Base-by-base conservation (phyloP, 2,329 filamentous ascomycete genomes). In the Botrytis galanthina region DNA sequence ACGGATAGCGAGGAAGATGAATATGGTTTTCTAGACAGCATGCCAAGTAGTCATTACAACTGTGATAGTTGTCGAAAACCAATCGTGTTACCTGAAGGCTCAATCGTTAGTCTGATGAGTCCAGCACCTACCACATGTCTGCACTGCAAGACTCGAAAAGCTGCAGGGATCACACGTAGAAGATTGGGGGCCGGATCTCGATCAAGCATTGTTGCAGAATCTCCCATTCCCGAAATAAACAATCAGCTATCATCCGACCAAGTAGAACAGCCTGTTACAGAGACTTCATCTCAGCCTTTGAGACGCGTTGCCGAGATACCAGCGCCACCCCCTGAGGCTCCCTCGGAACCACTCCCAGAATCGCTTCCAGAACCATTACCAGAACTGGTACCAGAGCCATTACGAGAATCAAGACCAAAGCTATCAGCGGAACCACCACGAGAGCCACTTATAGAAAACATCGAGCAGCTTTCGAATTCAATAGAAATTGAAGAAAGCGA, bases 11-110 rank as follows among this genome's bases (percentile, higher is more conserved):
- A 70, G 32, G 68, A 70, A 8, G 54, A 70, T 46, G 39, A 70
- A 7, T 42, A 57, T 57, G 18, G 10, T 7, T 18, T 61, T 4
- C 8, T n/a, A 46, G 12, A 14, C 42, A 37, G 46, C 8, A 37
- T 44, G 22, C 26, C 4, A 35, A 46, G 54, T 8, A 61, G 51
- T 35, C 67, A 70, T 44, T 46, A 70, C 29, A 70, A 70, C 22
- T 70, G 68, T 2, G 54, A 70, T n/a, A n/a, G 37, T 32, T 70
- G 68, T 46, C 54, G 54, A 14, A 70, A 70, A 20, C 68, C 54
- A n/a, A 60, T 44, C 32, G 68, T 61, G 4, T 54, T 70, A 22
- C 68, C 54, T 29, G n/a, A 70, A 46, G 68, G 54, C 3, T 68
- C 39, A 22, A 12, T 57, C 42, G n/a, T 57, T 6, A 68, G 35